Evolutionary conservation across 176 grass and related monocot species (phyloP), one percentile per base, ranked within the genome.

Genomic region (Avena sativa): DNA sequence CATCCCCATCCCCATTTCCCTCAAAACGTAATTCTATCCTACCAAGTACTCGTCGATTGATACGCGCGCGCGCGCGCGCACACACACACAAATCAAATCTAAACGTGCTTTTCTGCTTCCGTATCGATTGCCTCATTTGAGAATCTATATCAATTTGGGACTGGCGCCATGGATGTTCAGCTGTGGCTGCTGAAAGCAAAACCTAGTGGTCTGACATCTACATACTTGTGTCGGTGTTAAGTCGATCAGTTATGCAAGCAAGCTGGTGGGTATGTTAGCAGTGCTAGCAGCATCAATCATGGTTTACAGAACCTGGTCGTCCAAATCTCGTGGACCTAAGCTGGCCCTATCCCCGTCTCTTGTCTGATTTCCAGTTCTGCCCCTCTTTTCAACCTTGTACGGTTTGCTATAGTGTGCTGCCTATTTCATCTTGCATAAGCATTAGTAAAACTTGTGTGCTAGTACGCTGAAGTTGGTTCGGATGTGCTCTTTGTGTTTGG

Each of bases 211-310:
- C 15, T 55, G 74, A 4, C 26, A 34, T 53, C 13, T 76, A 3
- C 14, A 9, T 28, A 30, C 14, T 52, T 76, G 25, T 55, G 74
- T 30, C 46, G 10, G 14, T 74, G 62, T 30, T 65, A 65, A 30
- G 25, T 50, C 23, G 73, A 17, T 19, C 30, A 14, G 12, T 52
- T 47, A 53, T 53, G 73, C 73, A 15, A 30, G 23, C 32, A 19
- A 76, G 26, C 49, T 76, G 23, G 14, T 76, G 25, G 25, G 49
- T 16, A 53, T 53, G 73, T 46, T 72, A 72, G 19, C 10, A 47
- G 69, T 47, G 20, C 73, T 76, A 76, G 73, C 13, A 76, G 74
- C 25, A 16, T 76, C 21, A 53, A 76, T 25, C 73, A 32, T 26
- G 73, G 23, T 17, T 53, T 53, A 26, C 73, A 76, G 26, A 30